These are phyloP conservation scores for Exserohilum turcica DNA, from an alignment of 2,329 filamentous ascomycete species.

Conservation along the genomic window DNA sequence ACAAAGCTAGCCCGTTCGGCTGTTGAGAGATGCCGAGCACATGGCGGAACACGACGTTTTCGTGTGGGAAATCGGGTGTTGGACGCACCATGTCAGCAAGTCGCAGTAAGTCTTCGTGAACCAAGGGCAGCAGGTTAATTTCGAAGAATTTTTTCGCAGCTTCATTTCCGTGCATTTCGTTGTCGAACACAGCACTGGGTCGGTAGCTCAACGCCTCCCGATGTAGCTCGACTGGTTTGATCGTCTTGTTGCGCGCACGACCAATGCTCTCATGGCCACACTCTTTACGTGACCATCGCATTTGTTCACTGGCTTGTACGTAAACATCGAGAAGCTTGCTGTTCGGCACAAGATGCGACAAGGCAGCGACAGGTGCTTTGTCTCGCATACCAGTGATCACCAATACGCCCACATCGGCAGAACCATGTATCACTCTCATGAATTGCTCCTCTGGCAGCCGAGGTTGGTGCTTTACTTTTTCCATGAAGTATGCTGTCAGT, in stretches of 20 bases:
- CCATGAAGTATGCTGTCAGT: slow-evolving; percentile 59
- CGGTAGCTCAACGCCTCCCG: background rate
- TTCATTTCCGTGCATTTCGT: slow-evolving; percentile 53
- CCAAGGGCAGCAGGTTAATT: slow-evolving; percentile 51
- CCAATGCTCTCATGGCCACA: background rate
- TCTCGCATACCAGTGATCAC: slow-evolving; percentile 69
- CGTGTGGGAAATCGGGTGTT: slow-evolving; percentile 58
- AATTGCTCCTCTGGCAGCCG: slow-evolving; percentile 53
- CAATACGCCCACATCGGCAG: slow-evolving; percentile 56
- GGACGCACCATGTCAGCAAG: slow-evolving; percentile 58
- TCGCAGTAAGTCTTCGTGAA: slow-evolving; percentile 54
- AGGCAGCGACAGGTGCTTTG: slow-evolving; percentile 58
- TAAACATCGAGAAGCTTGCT: slow-evolving; percentile 61
- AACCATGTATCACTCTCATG: slow-evolving; percentile 49
- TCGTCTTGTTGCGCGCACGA: background rate
- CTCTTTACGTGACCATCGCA: slow-evolving; percentile 1
- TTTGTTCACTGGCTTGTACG: slow-evolving; percentile 49
- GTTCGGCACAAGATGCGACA: slow-evolving; percentile 61
- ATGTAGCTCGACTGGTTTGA: background rate
- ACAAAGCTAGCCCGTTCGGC: slow-evolving; percentile 57
- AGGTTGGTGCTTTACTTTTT: slow-evolving; percentile 52
- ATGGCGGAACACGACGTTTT: slow-evolving; percentile 61
- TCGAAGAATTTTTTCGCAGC: slow-evolving; percentile 51
- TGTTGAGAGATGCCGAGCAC: slow-evolving; percentile 62
- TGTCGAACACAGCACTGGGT: slow-evolving; percentile 58